Evolutionary conservation across 306 rosid genomes (phyloP).

Genomic region (Arachis stenosperma): DNA sequence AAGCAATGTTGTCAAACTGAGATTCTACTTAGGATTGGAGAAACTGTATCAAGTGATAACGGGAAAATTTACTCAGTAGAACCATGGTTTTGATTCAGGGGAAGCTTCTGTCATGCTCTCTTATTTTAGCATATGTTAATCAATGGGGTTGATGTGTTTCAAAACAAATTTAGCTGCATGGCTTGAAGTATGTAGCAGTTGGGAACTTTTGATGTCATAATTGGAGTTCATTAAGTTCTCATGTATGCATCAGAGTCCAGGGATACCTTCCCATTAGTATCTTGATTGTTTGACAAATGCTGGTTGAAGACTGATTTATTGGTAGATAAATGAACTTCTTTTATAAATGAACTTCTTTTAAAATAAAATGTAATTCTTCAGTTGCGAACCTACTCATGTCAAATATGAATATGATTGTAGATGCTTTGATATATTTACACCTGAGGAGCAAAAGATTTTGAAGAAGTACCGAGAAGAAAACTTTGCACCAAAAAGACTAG

Average conservation of each 20-base stretch:
- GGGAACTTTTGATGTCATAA: constrained; percentile 1
- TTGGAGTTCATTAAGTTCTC: constrained; percentile 8
- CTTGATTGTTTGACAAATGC: background rate
- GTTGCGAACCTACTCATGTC: constrained; percentile 21
- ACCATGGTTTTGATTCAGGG: background rate
- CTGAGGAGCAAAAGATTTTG: constrained; percentile 72
- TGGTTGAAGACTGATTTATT: constrained; percentile 22
- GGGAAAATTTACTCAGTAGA: background rate
- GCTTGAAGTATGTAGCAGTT: constrained; percentile 20
- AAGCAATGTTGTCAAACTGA: constrained; percentile 2
- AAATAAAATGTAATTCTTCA: constrained; percentile 2
- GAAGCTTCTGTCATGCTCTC: background rate
- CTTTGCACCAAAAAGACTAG: constrained; percentile 84
- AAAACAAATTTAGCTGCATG: constrained; percentile 1
- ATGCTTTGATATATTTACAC: constrained; percentile 83
- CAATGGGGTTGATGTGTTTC: constrained; percentile 11
- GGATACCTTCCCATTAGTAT: constrained; percentile 22
- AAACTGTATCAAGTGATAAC: background rate
- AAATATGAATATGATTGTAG: constrained; percentile 50
- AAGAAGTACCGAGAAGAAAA: constrained; percentile 80
- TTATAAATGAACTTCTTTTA: background rate
- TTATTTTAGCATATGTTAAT: background rate
- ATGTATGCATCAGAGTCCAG: background rate
- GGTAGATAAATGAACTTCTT: constrained; percentile 10
- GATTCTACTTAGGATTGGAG: background rate